Evolutionary conservation across 441 rosid species (phyloP).

Genomic region (Arabidopsis lyrata): DNA sequence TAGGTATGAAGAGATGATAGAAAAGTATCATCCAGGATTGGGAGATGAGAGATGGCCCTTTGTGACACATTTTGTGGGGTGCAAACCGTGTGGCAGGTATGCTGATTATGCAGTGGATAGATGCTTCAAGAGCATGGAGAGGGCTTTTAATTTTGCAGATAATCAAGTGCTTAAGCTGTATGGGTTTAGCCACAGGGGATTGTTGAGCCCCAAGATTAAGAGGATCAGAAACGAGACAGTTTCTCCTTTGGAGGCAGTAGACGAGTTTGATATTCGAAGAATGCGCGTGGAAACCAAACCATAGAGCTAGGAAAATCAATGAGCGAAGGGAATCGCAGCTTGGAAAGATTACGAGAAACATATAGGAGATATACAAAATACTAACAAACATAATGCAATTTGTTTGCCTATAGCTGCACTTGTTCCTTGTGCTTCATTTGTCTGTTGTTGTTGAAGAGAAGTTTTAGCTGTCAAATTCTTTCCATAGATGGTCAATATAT

Average conservation of each 20-base stretch:
- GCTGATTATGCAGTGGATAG: constrained; percentile 92
- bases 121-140: constrained; percentile 92
- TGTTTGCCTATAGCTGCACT: neutral
- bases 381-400: neutral
- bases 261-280: constrained; percentile 80
- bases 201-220: constrained; percentile 87
- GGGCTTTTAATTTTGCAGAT: constrained; percentile 96
- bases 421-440: constrained; percentile 2
- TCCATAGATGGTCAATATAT: neutral
- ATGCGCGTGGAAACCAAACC: constrained; percentile 45
- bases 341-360: neutral
- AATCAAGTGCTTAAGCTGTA: constrained; percentile 91
- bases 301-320: constrained; percentile 23
- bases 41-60: constrained; percentile 99
- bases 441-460: constrained; percentile 1
- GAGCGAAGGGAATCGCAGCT: constrained; percentile 6
- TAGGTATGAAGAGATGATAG: constrained; percentile 91
- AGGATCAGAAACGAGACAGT: constrained; percentile 86
- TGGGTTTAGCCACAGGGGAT: constrained; percentile 83
- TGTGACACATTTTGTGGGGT: constrained; percentile 96
- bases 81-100: constrained; percentile 96
- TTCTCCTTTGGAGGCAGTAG: constrained; percentile 75
- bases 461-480: constrained; percentile 1
- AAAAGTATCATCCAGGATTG: constrained; percentile 91
- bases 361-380: constrained; percentile 2